Evolutionary conservation across 2,329 filamentous ascomycete genomes (phyloP).

Genomic region (Plectosphaerella plurivora): DNA sequence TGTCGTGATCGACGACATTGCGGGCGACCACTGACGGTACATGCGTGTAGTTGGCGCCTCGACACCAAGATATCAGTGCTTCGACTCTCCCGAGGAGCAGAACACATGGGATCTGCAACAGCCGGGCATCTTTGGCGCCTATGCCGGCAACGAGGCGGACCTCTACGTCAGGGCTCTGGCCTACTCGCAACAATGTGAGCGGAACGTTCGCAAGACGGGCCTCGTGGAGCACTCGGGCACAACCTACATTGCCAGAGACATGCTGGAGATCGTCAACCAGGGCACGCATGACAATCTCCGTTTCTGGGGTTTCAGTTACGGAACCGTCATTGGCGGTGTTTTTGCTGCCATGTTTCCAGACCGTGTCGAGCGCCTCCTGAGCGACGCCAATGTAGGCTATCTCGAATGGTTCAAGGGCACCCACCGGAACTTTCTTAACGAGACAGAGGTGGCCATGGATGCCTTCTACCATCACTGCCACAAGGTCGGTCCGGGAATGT

Average conservation of each 20-base stretch:
- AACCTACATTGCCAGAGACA: slow-evolving; percentile 38
- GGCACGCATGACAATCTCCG: slow-evolving; percentile 33
- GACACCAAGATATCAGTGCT: slow-evolving; percentile 47
- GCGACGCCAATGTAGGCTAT: slow-evolving; percentile 50
- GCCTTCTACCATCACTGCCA: slow-evolving; percentile 51
- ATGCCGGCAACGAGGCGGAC: slow-evolving; percentile 39
- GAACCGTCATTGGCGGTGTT: slow-evolving; percentile 30
- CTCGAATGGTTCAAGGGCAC: slow-evolving; percentile 45
- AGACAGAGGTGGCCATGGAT: slow-evolving; percentile 49
- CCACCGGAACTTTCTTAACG: slow-evolving; percentile 42
- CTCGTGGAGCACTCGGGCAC: slow-evolving; percentile 38
- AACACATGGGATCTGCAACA: slow-evolving; percentile 40
- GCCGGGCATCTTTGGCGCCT: slow-evolving; percentile 39
- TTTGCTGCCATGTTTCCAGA: slow-evolving; percentile 35
- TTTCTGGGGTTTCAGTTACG: slow-evolving; percentile 36
- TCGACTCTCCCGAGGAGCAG: slow-evolving; percentile 35
- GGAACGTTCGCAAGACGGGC: slow-evolving; percentile 26
- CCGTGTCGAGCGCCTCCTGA: slow-evolving; percentile 27
- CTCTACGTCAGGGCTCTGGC: slow-evolving; percentile 36
- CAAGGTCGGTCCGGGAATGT: slow-evolving; percentile 42
- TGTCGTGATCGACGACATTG: background rate
- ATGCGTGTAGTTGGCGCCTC: slow-evolving; percentile 36
- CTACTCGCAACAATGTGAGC: slow-evolving; percentile 37
- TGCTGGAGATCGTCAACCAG: slow-evolving; percentile 41
- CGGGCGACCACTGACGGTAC: background rate